Conservation (phyloP, 1,284 basidiomycete species). For the Moesziomyces sp. region DNA sequence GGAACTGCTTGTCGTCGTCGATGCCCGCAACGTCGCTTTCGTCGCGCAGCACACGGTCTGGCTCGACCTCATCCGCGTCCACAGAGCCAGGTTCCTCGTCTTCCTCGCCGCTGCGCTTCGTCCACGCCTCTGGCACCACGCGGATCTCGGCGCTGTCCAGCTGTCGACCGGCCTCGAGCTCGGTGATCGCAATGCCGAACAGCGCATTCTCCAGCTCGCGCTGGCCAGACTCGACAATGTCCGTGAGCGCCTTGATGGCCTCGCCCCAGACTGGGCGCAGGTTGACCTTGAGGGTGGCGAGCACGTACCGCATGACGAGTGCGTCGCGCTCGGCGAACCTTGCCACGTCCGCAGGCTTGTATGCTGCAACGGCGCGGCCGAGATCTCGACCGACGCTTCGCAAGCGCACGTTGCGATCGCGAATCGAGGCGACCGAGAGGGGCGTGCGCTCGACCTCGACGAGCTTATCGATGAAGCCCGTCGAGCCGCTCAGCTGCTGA, state of each 20-base stretch:
- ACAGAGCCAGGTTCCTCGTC: conserved; percentile 7
- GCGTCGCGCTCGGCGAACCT: conserved; percentile 17
- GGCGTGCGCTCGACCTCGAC: conserved; percentile 57
- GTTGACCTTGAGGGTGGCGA: conserved; percentile 64
- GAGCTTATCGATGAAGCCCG: conserved; percentile 34
- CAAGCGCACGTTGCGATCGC: conserved; percentile 63
- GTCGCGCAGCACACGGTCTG: conserved; percentile 33
- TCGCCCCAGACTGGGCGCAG: conserved; percentile 64
- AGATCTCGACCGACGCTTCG: conserved; percentile 59
- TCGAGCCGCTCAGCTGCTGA: conserved; percentile 4
- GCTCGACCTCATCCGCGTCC: conserved; percentile 33
- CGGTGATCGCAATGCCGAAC: conserved; percentile 27
- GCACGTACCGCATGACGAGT: conserved; percentile 51
- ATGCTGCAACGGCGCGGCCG: conserved; percentile 25
- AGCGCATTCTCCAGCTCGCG: conserved; percentile 15
- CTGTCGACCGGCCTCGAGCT: conserved; percentile 37
- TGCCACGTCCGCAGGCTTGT: conserved; percentile 28
- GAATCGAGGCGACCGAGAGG: conserved; percentile 50
- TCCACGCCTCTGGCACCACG: conserved; percentile 24
- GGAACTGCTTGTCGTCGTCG: conserved; percentile 55
- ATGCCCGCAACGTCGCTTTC: conserved; percentile 39
- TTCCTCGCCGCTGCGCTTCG: background rate
- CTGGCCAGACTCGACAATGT: conserved; percentile 42
- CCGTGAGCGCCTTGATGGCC: conserved; percentile 54
- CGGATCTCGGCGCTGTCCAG: conserved; percentile 24